Evolutionary conservation across 768 basidiomycete genomes (phyloP), one percentile per base, ranked within the genome.

Genomic region (Auricularia cornea): DNA sequence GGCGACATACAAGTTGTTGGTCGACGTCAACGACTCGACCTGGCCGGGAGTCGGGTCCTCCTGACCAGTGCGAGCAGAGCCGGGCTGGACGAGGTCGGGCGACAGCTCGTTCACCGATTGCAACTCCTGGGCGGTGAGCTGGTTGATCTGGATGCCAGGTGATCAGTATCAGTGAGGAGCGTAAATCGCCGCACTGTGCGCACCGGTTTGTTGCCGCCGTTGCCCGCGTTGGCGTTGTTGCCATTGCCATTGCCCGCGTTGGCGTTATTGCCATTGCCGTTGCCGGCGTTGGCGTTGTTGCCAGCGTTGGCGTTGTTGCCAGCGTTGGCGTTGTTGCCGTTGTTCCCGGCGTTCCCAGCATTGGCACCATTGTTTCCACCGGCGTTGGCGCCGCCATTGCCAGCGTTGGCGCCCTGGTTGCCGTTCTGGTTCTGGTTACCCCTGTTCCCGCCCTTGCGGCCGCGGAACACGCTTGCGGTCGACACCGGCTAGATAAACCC

Each of bases 1-100:
- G n/a, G n/a, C n/a, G n/a, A 57, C 59, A 28, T 66, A 68, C 62
- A 70, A 75, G 69, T 76, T 75, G 66, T 74, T 71, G 33, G 59
- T 63, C 29, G 70, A 70, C 11, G 71, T 72, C 3, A 70, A 67
- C 11, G 67, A 69, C 6, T 69, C 70, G 38, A 70, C 71, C 62
- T 74, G 71, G 23, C 69, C 71, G 56, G 60, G 60, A 18, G 59
- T 59, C 0, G 60, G 65, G 16, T 61, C 40, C 3, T 64, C 60
- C 62, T 70, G 67, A 1, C 70, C 70, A 51, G 68, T 66, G 28
- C 66, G 64, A 5, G 63, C 60, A 18, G 66, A 62, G 0, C 63
- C 66, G 2, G 51, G 30, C 59, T 59, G 62, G 5, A 52, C 63
- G 33, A 60, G 59, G 18, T 38, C 33, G 29, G 38, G n/a, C 30